These are phyloP conservation scores for Avena eriantha DNA, from an alignment of 176 grass and related monocot genomes.

Conservation along the genomic window DNA sequence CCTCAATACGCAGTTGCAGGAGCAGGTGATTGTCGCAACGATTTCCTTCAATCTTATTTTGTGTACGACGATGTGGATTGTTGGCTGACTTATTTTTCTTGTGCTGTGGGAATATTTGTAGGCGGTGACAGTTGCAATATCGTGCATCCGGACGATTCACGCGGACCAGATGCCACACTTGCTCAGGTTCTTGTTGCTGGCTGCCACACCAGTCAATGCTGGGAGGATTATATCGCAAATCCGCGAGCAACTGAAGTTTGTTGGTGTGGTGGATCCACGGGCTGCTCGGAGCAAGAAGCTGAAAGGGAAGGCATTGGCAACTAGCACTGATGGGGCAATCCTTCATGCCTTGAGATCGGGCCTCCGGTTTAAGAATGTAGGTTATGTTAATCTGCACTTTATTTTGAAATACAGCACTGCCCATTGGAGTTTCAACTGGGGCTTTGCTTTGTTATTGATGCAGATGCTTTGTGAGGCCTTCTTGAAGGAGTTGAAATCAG, in stretches of 20 bases:
- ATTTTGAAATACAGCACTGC: not conserved
- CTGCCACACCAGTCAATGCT: conserved; percentile 72
- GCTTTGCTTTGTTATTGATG: conserved; percentile 35
- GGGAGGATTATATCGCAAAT: conserved; percentile 85
- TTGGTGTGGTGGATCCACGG: conserved; percentile 56
- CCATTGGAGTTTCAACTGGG: conserved; percentile 10
- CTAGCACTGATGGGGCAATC: conserved; percentile 70
- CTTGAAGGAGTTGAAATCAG: conserved; percentile 77
- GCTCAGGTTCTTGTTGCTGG: conserved; percentile 83
- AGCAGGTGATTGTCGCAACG: conserved; percentile 56
- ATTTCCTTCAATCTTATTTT: conserved; percentile 30
- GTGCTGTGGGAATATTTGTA: conserved; percentile 52
- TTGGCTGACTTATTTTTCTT: conserved; percentile 13
- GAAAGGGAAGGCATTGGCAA: conserved; percentile 71
- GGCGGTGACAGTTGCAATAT: conserved; percentile 85
- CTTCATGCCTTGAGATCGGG: conserved; percentile 78
- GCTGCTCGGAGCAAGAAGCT: conserved; percentile 74
- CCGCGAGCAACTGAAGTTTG: conserved; percentile 83
- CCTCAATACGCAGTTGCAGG: conserved; percentile 72
- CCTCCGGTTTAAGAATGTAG: conserved; percentile 87
- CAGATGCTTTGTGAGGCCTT: conserved; percentile 84
- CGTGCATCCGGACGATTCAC: conserved; percentile 81
- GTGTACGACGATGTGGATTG: conserved; percentile 21
- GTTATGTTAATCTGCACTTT: conserved; percentile 23
- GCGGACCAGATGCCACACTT: conserved; percentile 79